These are phyloP conservation scores for Malassezia nana DNA, from an alignment of 1,284 basidiomycete species.

Conservation along the genomic window DNA sequence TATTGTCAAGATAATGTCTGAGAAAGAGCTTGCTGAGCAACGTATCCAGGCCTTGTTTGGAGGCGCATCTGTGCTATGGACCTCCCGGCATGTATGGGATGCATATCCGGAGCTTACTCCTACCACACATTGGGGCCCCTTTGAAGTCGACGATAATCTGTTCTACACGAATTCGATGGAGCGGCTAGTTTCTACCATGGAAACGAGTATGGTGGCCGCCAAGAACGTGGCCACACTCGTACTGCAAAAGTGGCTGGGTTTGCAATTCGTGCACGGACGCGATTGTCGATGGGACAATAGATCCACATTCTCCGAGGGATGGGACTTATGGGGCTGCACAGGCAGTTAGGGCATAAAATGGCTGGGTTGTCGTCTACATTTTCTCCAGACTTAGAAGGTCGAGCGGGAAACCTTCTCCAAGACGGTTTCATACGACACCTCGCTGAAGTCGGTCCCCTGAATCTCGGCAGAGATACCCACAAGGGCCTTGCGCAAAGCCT, in stretches of 20 bases:
- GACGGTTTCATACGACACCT: conserved; percentile 62
- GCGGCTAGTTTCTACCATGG: conserved; percentile 58
- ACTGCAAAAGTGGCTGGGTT: conserved; percentile 32
- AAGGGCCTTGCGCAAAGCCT: conserved; percentile 65
- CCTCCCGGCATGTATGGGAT: conserved; percentile 63
- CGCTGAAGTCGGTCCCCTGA: conserved; percentile 73
- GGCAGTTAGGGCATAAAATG: conserved; percentile 20
- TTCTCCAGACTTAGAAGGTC: conserved; percentile 19
- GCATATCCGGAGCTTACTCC: conserved; percentile 59
- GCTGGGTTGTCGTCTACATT: neutral
- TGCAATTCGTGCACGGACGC: conserved; percentile 29
- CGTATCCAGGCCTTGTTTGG: conserved; percentile 54
- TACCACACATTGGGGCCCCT: conserved; percentile 51
- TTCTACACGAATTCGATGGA: conserved; percentile 86
- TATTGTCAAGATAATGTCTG: conserved; percentile 62
- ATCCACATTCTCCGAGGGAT: conserved; percentile 17
- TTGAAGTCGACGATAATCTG: conserved; percentile 58
- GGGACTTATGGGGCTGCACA: conserved; percentile 43
- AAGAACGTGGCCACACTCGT: conserved; percentile 57
- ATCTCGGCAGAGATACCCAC: conserved; percentile 67
- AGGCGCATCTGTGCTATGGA: conserved; percentile 55
- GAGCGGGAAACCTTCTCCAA: conserved; percentile 29
- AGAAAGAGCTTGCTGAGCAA: conserved; percentile 57
- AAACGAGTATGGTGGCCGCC: conserved; percentile 74
- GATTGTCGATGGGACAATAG: conserved; percentile 21